These are phyloP conservation scores for Sicyos baderoa DNA, from an alignment of 306 rosid genomes.

Conservation along the genomic window DNA sequence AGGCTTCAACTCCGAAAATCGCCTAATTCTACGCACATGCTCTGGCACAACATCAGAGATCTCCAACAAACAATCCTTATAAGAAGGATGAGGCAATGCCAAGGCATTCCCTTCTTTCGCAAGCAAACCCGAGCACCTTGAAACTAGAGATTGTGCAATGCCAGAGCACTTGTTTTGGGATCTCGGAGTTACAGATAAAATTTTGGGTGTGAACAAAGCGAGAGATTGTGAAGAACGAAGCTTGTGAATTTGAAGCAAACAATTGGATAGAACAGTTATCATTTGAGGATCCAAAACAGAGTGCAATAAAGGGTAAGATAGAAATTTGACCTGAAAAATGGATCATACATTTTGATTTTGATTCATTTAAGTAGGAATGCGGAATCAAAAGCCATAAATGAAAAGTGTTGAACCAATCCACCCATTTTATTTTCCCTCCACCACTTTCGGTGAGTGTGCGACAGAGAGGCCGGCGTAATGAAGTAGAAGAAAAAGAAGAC, in stretches of 20 bases:
- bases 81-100: slow-evolving; percentile 32
- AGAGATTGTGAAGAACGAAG: slow-evolving; percentile 26
- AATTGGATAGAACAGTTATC: slow-evolving; percentile 11
- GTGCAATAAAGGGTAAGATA: background rate
- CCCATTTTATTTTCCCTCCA: too few species aligned
- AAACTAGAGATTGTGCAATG: slow-evolving; percentile 39
- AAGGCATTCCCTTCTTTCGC: slow-evolving; percentile 26
- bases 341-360: background rate
- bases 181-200: slow-evolving; percentile 12
- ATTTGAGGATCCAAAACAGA: slow-evolving; percentile 13
- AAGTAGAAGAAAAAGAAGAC: background rate
- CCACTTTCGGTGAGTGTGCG: too few species aligned
- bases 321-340: background rate
- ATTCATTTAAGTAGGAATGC: too few species aligned
- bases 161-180: slow-evolving; percentile 28
- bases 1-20: slow-evolving; percentile 39
- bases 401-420: too few species aligned
- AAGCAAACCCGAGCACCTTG: slow-evolving; percentile 25
- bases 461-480: background rate
- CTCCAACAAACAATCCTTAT: slow-evolving; percentile 44
- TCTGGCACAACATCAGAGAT: slow-evolving; percentile 53
- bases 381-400: too few species aligned
- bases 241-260: slow-evolving; percentile 24
- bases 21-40: slow-evolving; percentile 48
- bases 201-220: slow-evolving; percentile 5